These are phyloP conservation scores for Ganoderma multipileum DNA, from an alignment of 1,284 basidiomycete species.

Conservation along the genomic window DNA sequence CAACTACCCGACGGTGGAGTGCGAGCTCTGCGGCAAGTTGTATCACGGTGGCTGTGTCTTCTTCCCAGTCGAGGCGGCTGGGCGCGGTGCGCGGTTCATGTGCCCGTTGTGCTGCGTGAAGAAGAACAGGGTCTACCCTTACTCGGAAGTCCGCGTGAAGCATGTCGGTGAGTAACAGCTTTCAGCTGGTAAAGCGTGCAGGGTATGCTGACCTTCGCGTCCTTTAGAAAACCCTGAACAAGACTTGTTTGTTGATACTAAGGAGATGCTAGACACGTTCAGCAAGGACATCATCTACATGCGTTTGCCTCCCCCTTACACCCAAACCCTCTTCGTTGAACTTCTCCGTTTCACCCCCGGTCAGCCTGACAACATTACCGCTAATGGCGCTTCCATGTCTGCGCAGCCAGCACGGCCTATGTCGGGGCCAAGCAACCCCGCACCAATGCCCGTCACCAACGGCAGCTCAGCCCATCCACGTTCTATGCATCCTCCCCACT, in stretches of 20 bases:
- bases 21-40: slow-evolving; percentile 64
- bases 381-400: slow-evolving; percentile 20
- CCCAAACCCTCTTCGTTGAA: slow-evolving; percentile 76
- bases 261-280: slow-evolving; percentile 74
- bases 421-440: slow-evolving; percentile 25
- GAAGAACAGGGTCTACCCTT: slow-evolving; percentile 71
- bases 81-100: slow-evolving; percentile 51
- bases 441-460: slow-evolving; percentile 44
- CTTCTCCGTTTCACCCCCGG: slow-evolving; percentile 68
- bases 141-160: slow-evolving; percentile 76
- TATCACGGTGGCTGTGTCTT: slow-evolving; percentile 83
- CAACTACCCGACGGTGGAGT: slow-evolving; percentile 67
- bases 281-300: slow-evolving; percentile 76
- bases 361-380: slow-evolving; percentile 46
- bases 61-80: slow-evolving; percentile 54
- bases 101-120: slow-evolving; percentile 80
- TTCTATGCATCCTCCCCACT: slow-evolving; percentile 35
- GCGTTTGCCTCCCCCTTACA: slow-evolving; percentile 66
- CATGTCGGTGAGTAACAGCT: slow-evolving; percentile 58
- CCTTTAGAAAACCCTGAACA: slow-evolving; percentile 50
- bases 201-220: not conserved
- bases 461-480: slow-evolving; percentile 38
- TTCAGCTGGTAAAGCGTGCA: not conserved
- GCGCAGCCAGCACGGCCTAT: slow-evolving; percentile 9
- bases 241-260: slow-evolving; percentile 71